Evolutionary conservation across 73 alveolate genomes (phyloP).

Genomic region (Uronychia setigera): DNA sequence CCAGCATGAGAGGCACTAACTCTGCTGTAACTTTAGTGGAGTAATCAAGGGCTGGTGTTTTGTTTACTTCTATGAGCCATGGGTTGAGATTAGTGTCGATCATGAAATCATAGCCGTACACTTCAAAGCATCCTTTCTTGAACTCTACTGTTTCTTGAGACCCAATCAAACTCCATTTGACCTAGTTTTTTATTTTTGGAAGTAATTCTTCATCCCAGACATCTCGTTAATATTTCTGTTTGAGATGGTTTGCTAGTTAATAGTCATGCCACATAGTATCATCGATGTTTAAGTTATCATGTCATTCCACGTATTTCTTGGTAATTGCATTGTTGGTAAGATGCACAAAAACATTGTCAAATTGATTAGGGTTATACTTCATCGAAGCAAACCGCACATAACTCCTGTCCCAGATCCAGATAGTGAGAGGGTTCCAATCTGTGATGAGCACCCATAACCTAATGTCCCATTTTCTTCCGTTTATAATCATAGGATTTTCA

Average conservation of each 20-base stretch:
- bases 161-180: not conserved
- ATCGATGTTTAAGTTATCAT: not conserved
- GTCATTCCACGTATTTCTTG: conserved; percentile 14
- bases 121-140: conserved; percentile 53
- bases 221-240: not conserved
- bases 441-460: conserved; percentile 77
- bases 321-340: conserved; percentile 33
- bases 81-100: conserved; percentile 27
- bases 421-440: conserved; percentile 62
- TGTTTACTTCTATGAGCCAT: not conserved
- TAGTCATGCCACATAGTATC: not conserved
- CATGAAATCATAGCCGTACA: conserved; percentile 65
- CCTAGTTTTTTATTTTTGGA: not conserved
- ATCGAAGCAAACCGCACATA: conserved; percentile 74
- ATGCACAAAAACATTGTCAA: conserved; percentile 59
- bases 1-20: too few species aligned
- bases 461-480: conserved; percentile 88
- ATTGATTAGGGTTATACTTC: conserved; percentile 46
- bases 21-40: too few species aligned
- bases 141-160: not conserved
- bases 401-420: conserved; percentile 64
- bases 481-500: conserved; percentile 88
- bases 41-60: too few species aligned
- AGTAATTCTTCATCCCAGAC: not conserved
- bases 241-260: not conserved